These are phyloP conservation scores for Schwanniomyces pseudopolymorphus DNA, from an alignment of 805 yeast genomes.

Conservation along the genomic window DNA sequence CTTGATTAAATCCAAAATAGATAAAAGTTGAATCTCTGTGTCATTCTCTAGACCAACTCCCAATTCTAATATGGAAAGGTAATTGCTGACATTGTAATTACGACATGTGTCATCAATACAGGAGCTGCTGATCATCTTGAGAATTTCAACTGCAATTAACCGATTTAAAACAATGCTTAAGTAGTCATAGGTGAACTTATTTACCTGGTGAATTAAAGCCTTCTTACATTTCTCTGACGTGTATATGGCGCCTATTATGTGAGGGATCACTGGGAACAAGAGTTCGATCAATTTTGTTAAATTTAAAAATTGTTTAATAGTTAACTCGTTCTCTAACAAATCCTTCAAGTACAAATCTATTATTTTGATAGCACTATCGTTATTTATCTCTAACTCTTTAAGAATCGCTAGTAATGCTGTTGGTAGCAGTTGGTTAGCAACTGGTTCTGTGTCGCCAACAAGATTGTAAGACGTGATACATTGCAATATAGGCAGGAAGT, in stretches of 20 bases:
- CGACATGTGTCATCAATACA: constrained; percentile 55
- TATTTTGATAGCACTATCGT: constrained; percentile 11
- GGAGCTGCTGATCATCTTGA: constrained; percentile 28
- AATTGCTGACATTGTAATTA: constrained; percentile 44
- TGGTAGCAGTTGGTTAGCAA: constrained; percentile 9
- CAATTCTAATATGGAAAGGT: constrained; percentile 37
- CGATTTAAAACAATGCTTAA: background rate
- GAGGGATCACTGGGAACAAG: constrained; percentile 30
- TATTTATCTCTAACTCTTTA: constrained; percentile 16
- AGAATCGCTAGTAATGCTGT: constrained; percentile 20
- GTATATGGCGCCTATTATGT: constrained; percentile 19
- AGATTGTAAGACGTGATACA: constrained; percentile 9
- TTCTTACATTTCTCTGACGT: constrained; percentile 16
- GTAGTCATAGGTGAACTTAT: constrained; percentile 5
- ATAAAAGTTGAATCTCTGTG: constrained; percentile 25
- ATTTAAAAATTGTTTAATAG: constrained; percentile 16
- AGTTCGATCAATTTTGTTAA: constrained; percentile 18
- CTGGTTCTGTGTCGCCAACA: constrained; percentile 16
- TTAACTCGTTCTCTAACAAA: constrained; percentile 7
- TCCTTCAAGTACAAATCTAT: constrained; percentile 23
- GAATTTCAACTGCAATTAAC: constrained; percentile 9
- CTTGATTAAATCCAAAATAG: constrained; percentile 52
- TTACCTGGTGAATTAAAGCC: constrained; percentile 13
- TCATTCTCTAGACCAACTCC: constrained; percentile 22
- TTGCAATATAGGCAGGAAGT: constrained; percentile 9